Evolutionary conservation across 78 protist genomes (phyloP).

Genomic region (Planoprotostelium fungivorum): DNA sequence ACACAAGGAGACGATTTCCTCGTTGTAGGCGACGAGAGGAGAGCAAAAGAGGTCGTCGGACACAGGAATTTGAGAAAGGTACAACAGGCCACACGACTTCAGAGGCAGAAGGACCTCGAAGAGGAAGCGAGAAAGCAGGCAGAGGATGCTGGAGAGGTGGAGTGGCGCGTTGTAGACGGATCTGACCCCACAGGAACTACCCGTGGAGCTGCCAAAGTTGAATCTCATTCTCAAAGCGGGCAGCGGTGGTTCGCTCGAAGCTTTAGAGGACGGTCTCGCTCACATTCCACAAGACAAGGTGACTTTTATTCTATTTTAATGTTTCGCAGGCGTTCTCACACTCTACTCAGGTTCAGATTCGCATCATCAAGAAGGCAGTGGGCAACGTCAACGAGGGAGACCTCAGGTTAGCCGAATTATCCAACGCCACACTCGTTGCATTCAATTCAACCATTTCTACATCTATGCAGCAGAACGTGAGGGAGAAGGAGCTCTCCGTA

Average conservation of each 20-base stretch:
- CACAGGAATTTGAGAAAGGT: not conserved
- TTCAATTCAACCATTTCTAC: slow-evolving; percentile 2
- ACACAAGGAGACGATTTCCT: slow-evolving; percentile 16
- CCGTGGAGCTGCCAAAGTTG: not conserved
- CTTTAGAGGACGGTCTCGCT: not conserved
- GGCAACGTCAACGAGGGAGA: slow-evolving; percentile 44
- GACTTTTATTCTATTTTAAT: not conserved
- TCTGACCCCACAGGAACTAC: not conserved
- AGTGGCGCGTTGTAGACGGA: not conserved
- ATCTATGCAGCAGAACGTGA: not conserved
- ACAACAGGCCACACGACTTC: not conserved
- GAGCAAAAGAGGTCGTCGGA: not conserved
- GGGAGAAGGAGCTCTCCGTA: not conserved
- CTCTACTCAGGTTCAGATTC: not conserved
- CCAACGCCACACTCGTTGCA: slow-evolving; percentile 38
- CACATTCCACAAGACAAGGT: slow-evolving; percentile 29
- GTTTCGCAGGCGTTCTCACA: not conserved
- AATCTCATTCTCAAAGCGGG: slow-evolving; percentile 37
- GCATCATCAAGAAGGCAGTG: slow-evolving; percentile 10
- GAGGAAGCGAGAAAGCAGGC: not conserved
- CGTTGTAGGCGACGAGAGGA: slow-evolving; percentile 15
- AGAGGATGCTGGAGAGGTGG: not conserved
- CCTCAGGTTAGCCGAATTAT: slow-evolving; percentile 3
- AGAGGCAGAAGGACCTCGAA: not conserved
- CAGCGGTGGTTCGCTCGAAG: slow-evolving; percentile 40